Evolutionary conservation across 768 basidiomycete species (phyloP), one percentile per base, ranked within the genome.

Genomic region (Naganishia onofrii): DNA sequence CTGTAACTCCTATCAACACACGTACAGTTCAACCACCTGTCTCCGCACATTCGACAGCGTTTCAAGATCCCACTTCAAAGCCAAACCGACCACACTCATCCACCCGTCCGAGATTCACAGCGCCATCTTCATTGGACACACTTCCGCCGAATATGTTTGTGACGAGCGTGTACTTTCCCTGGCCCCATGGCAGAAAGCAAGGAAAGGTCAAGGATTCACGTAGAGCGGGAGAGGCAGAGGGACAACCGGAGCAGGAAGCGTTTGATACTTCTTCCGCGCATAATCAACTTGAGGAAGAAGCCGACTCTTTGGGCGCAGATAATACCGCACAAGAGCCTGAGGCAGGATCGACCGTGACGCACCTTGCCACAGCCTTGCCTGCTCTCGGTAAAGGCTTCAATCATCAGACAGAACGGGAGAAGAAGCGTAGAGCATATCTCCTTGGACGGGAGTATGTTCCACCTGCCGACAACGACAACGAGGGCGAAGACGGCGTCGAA

Each of bases 91-190:
- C 60, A 7, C 60, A 63, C 28, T 44, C 60, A 8, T 63, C 60
- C 3, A 63, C 60, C 7, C 32, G 68, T 51, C 68, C 57, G 23
- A 56, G 31, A 21, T 60, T 69, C n/a, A 69, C 36, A n/a, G 42
- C 68, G 56, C 68, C 68, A 26, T 69, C 68, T 12, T 36, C 38
- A 31, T 28, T 69, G 9, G 56, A 57, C 36, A 15, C 26, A 9
- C 28, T 69, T 29, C 56, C 68, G 2, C 12, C 55, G 26, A 69
- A 69, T 32, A 36, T 69, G 55, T 57, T 60, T 31, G 57, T 69
- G 8, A 69, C 68, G 28, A 69, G 68, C 32, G 56, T 69, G 19
- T 48, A 28, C 32, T 69, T 69, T 46, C 68, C 68, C n/a, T 60
- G 68, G 44, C 56, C 55, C n/a, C 68, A 58, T 57, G 44, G 60